Percentiles rank a stretch among this genome's conserved stretches.
Evolutionary conservation across 179 eudicot species (phyloP).

Genomic region (Monotropa hypopitys): DNA sequence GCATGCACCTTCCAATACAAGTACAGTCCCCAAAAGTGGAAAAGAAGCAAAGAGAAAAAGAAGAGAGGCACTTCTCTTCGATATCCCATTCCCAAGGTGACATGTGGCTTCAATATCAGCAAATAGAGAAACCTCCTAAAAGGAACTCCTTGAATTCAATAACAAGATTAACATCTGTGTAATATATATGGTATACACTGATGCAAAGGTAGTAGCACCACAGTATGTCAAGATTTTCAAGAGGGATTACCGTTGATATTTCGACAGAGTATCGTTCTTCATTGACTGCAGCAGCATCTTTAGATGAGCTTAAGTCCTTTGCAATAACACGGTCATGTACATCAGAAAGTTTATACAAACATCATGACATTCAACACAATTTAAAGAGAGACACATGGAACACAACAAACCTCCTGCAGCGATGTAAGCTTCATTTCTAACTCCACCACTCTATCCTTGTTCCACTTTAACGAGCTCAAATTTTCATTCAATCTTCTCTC

Average conservation of each 20-base stretch:
- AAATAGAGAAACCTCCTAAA: not conserved
- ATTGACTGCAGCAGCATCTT: constrained; percentile 55
- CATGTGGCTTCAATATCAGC: not conserved
- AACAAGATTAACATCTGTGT: not conserved
- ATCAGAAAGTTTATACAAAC: constrained; percentile 3
- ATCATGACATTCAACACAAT: not conserved
- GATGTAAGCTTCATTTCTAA: constrained; percentile 57
- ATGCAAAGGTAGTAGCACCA: not conserved
- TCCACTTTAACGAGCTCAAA: constrained; percentile 32
- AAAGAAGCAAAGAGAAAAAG: not conserved
- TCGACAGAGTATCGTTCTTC: constrained; percentile 58
- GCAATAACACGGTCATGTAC: constrained; percentile 1
- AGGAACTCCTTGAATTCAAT: not conserved
- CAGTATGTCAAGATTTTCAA: not conserved
- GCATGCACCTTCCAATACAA: not conserved
- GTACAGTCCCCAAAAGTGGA: not conserved
- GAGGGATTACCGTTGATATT: constrained; percentile 44
- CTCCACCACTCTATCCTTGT: constrained; percentile 62
- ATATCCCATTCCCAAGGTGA: not conserved
- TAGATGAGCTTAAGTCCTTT: constrained; percentile 54
- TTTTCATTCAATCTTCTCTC: constrained; percentile 44
- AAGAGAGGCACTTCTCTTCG: not conserved
- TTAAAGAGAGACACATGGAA: not conserved
- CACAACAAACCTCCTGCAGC: constrained; percentile 37
- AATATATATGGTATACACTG: not conserved